phyloP scores from a whole-genome alignment of 192 early-diverging fungal species.

The Dimargaris cristalligena region DNA sequence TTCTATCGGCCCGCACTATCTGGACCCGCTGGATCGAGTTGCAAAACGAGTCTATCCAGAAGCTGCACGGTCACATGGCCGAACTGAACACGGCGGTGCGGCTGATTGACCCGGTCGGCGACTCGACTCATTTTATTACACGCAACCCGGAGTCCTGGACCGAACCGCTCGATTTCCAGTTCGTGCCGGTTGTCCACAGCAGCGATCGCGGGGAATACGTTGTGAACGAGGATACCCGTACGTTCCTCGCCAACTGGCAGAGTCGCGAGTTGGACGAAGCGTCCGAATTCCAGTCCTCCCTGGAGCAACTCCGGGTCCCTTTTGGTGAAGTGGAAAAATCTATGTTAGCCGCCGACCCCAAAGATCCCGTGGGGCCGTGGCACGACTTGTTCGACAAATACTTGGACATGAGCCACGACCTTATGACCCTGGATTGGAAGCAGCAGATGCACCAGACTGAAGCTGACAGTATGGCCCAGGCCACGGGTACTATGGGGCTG shows the following conservation, averaged over 20 bases:
- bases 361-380: background rate
- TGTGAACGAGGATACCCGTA: background rate
- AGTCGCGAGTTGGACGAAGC: background rate
- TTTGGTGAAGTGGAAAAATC: background rate
- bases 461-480: background rate
- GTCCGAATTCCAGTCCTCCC: background rate
- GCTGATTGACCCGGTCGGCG: background rate
- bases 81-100: background rate
- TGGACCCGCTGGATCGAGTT: constrained; percentile 8
- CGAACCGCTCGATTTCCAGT: constrained; percentile 7
- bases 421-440: constrained; percentile 5
- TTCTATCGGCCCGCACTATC: background rate
- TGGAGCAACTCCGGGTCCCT: background rate
- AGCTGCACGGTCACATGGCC: background rate
- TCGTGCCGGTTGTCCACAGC: background rate
- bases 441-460: background rate
- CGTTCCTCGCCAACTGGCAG: background rate
- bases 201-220: constrained; percentile 1
- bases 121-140: background rate
- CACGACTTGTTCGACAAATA: background rate
- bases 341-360: background rate
- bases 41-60: background rate
- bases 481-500: background rate
- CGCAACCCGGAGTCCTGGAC: constrained; percentile 4
- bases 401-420: background rate